Conservation (phyloP, 345 rosid species). For the Salix koriyanagi region DNA sequence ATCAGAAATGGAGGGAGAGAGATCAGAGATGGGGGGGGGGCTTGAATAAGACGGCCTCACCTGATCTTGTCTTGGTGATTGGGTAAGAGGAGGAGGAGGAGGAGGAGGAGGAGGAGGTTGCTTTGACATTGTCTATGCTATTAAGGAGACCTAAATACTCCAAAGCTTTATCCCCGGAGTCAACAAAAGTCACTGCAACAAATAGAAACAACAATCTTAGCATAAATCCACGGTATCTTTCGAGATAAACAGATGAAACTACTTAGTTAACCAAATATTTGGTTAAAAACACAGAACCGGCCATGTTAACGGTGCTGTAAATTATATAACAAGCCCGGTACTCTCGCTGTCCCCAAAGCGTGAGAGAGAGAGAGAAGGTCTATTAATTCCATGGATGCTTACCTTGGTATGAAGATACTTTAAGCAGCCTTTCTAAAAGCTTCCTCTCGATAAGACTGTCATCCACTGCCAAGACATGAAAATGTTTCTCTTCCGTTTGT, state of each 20-base stretch:
- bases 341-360: background rate
- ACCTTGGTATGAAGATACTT: slow-evolving; percentile 51
- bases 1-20: background rate
- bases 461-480: slow-evolving; percentile 61
- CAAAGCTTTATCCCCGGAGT: slow-evolving; percentile 55
- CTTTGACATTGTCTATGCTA: slow-evolving; percentile 3
- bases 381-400: background rate
- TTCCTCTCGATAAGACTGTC: slow-evolving; percentile 56
- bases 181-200: slow-evolving; percentile 50
- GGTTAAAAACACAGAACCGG: background rate
- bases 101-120: slow-evolving; percentile 7
- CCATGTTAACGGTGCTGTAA: background rate
- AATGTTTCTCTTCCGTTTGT: slow-evolving; percentile 15
- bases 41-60: slow-evolving; percentile 8
- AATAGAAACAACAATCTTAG: background rate
- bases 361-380: background rate
- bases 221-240: background rate
- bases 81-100: slow-evolving; percentile 3
- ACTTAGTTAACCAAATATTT: background rate
- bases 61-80: slow-evolving; percentile 20
- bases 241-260: background rate
- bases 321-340: background rate
- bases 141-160: slow-evolving; percentile 46
- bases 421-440: slow-evolving; percentile 47
- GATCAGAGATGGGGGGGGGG: background rate